phyloP scores from a whole-genome alignment of 2,329 filamentous ascomycete species.

The Apiospora kogelbergensis region DNA sequence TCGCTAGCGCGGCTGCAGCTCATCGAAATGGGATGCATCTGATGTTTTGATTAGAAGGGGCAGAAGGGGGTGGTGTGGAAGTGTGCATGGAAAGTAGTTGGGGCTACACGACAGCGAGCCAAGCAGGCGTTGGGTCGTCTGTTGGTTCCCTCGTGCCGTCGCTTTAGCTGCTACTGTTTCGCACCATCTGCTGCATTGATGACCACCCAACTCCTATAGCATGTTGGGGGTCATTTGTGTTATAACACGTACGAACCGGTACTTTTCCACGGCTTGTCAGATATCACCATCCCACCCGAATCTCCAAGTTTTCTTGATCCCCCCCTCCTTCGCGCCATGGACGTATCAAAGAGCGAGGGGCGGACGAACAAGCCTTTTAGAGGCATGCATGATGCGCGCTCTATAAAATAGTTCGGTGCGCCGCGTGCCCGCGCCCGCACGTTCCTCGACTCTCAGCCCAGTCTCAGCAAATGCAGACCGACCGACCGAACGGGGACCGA shows the following conservation, averaged over 20 bases:
- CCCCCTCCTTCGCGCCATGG: neutral
- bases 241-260: no score
- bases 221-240: neutral
- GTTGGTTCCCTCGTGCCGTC: neutral
- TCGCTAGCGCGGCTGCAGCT: constrained; percentile 1
- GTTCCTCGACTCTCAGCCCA: neutral
- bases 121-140: neutral
- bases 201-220: constrained; percentile 2
- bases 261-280: no score
- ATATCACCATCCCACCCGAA: no score
- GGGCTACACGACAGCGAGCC: neutral
- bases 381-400: neutral
- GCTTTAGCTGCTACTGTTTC: neutral
- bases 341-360: neutral
- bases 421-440: neutral
- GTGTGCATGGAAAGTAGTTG: neutral
- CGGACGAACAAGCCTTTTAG: neutral
- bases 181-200: neutral
- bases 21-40: constrained; percentile 1
- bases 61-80: no score
- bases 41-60: neutral
- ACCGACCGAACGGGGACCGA: neutral
- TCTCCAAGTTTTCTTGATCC: no score
- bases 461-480: neutral
- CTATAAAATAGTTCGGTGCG: neutral